Conservation (phyloP, 441 rosid species). For the Cnidoscolus chayamansa region DNA sequence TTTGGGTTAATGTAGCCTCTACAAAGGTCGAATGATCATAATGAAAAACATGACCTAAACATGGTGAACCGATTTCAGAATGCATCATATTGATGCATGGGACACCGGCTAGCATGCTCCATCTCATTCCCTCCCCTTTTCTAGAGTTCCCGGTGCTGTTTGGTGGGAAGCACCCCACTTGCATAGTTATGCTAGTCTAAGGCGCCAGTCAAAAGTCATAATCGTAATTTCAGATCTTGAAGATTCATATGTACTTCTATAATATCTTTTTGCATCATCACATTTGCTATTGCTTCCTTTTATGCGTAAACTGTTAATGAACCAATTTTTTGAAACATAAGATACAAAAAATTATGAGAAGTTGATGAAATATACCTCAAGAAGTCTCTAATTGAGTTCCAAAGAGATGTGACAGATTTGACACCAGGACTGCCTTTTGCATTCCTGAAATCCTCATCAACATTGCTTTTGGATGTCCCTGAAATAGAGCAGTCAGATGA, state of each 20-base stretch:
- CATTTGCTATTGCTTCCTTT: not conserved
- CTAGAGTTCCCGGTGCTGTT: not conserved
- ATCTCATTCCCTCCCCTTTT: not conserved
- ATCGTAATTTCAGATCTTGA: not conserved
- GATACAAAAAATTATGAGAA: not conserved
- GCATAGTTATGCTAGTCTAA: not conserved
- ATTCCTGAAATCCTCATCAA: slow-evolving; percentile 5
- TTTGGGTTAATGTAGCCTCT: not conserved
- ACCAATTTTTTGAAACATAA: not conserved
- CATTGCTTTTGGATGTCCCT: slow-evolving; percentile 31
- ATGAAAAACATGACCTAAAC: not conserved
- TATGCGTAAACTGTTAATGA: not conserved
- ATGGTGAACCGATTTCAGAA: not conserved
- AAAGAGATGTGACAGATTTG: slow-evolving; percentile 38
- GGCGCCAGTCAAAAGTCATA: not conserved
- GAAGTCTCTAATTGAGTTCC: slow-evolving; percentile 52
- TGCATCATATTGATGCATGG: not conserved
- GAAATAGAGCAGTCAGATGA: slow-evolving; percentile 12
- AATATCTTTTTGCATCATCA: not conserved
- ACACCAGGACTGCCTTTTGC: slow-evolving; percentile 23
- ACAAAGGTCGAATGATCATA: not conserved
- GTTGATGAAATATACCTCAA: slow-evolving; percentile 46
- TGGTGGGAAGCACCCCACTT: not conserved
- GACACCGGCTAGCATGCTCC: not conserved
- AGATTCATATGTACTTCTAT: not conserved